Base-by-base conservation (phyloP, 2,329 filamentous ascomycete genomes). In the Lecanicillium sp. region DNA sequence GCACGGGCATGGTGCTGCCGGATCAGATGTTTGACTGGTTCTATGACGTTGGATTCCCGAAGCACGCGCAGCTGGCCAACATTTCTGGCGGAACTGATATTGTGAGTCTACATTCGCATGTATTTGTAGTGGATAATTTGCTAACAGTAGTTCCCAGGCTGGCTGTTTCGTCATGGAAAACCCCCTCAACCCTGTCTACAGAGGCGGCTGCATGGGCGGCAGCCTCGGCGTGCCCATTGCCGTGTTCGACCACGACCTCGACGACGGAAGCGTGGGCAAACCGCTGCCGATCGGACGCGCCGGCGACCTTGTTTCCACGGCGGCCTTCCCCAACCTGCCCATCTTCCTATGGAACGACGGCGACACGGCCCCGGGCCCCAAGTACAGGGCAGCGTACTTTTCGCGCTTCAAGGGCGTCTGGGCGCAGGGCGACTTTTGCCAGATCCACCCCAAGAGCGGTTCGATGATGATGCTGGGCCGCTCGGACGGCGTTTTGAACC, bases 391-490 rank as follows among this genome's bases (percentile, higher is more conserved):
- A 1, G 71, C 77, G 18, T 75, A 84, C 57, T 84, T 82, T 51
- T 69, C 65, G 2, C 72, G 77, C 34, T 84, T 77, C 61, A 62
- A 71, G 6, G 64, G 77, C 40, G 84, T 85, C 2, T 92, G 86
- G 87, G 83, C 84, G 0, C 87, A 92, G 46, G 86, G 86, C 17
- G 87, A 92, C 53, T 90, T 89, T 55, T 79, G 86, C 50, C 71
- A 74, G 27, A 64, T 84, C 12, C 78, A 90, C 51, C 84, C 84
- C 0, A 47, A 61, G 4, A 89, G 84, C 1, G 73, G 77, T 6
- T 72, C 77, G 33, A 56, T 87, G 5, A 56, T 74, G 11, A 81
- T 89, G 48, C 69, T 86, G 0, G 84, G 84, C 2, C 71, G 84
- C 2, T 81, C 78, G 3, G 86, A 92, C 52, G 86, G 85, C 11